A percentile compares a stretch with the other conserved stretches of the same genome.
phyloP scores from a whole-genome alignment of 345 rosid species.

The Anastatica hierochuntica region DNA sequence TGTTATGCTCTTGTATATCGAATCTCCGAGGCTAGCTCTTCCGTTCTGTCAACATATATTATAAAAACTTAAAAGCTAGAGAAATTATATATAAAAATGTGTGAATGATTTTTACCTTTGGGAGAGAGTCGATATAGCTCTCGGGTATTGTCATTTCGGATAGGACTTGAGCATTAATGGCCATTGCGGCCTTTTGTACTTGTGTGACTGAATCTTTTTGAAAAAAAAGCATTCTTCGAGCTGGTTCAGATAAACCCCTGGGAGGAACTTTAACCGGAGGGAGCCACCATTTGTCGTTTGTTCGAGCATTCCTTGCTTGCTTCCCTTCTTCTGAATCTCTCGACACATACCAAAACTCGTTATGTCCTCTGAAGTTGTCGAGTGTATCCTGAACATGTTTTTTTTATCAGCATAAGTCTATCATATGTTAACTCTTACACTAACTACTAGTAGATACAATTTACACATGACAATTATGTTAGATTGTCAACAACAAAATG shows the following conservation, averaged over 20 bases:
- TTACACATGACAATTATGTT: no score
- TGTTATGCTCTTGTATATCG: conserved; percentile 79
- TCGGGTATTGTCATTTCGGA: conserved; percentile 87
- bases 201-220: conserved; percentile 98
- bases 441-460: no score
- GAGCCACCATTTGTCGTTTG: conserved; percentile 90
- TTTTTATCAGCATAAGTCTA: background rate
- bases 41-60: conserved; percentile 49
- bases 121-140: conserved; percentile 83
- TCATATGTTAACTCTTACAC: background rate
- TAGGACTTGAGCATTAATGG: conserved; percentile 87
- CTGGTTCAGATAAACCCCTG: conserved; percentile 52
- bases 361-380: conserved; percentile 57
- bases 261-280: conserved; percentile 75
- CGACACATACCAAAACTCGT: conserved; percentile 82
- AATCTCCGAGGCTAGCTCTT: conserved; percentile 87
- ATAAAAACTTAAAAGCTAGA: background rate
- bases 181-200: conserved; percentile 92
- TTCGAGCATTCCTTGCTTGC: conserved; percentile 28
- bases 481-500: no score
- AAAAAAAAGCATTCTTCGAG: conserved; percentile 52
- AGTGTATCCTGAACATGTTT: conserved; percentile 43
- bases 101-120: conserved; percentile 45
- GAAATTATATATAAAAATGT: background rate
- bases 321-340: conserved; percentile 52